Evolutionary conservation across 2,329 filamentous ascomycete genomes (phyloP).

Genomic region (Hymenoscyphus albidus): DNA sequence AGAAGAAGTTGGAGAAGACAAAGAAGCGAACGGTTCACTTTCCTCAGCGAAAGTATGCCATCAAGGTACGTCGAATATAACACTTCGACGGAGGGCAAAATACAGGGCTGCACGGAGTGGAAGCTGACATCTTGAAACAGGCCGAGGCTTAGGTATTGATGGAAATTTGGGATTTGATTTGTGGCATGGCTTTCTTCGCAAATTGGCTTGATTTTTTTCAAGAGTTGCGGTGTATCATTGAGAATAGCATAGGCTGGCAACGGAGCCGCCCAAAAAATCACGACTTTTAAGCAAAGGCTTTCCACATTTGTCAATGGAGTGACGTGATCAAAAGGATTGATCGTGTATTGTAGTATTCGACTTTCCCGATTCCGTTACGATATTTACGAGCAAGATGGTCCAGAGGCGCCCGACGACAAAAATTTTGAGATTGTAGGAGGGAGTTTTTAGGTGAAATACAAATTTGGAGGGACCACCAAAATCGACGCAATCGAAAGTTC

Average conservation of each 20-base stretch:
- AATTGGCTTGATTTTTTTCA: constrained; percentile 25
- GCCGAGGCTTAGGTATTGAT: constrained; percentile 31
- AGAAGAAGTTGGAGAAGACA: constrained; percentile 83
- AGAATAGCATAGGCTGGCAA: constrained; percentile 35
- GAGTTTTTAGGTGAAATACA: constrained; percentile 2
- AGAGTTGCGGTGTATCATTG: constrained; percentile 30
- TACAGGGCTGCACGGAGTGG: not conserved
- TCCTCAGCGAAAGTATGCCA: constrained; percentile 96
- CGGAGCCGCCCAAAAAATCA: constrained; percentile 33
- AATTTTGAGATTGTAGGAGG: not conserved
- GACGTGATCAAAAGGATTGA: not conserved
- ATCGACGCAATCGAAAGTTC: not conserved
- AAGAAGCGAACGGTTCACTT: constrained; percentile 96
- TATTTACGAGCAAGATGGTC: not conserved
- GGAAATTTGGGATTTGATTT: constrained; percentile 25
- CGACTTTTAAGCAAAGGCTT: constrained; percentile 29
- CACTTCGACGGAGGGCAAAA: too few species aligned
- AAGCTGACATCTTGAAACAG: constrained; percentile 24
- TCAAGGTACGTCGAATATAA: constrained; percentile 62
- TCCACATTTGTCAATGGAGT: not conserved
- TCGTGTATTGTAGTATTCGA: not conserved
- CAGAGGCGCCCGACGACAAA: not conserved
- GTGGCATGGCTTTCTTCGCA: constrained; percentile 30
- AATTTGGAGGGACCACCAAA: not conserved
- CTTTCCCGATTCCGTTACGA: not conserved